Conservation (phyloP, 148 eudicot species). For the Agrostemma githago region DNA sequence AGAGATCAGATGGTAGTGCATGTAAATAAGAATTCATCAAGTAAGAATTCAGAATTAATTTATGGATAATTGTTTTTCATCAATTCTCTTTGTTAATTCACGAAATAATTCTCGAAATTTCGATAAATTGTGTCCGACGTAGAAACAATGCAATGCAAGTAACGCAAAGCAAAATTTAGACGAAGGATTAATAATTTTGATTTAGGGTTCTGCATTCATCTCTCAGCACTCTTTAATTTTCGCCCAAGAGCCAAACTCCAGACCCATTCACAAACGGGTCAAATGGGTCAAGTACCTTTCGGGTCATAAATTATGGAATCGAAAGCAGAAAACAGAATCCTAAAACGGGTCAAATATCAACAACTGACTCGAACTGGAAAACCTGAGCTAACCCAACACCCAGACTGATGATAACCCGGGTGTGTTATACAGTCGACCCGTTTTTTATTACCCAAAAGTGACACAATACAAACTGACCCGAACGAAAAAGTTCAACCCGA, state of each 20-base stretch:
- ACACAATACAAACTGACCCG: background rate
- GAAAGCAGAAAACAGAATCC: too few species aligned
- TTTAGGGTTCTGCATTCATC: conserved; percentile 36
- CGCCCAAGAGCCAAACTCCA: conserved; percentile 36
- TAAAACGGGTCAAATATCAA: too few species aligned
- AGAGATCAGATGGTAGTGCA: conserved; percentile 38
- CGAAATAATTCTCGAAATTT: too few species aligned
- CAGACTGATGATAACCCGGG: too few species aligned
- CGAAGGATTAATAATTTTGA: background rate
- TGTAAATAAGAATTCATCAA: conserved; percentile 28
- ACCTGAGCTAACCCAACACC: too few species aligned
- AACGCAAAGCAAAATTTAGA: background rate
- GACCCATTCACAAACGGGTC: conserved; percentile 7
- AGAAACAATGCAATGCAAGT: conserved; percentile 5
- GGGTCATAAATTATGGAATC: too few species aligned
- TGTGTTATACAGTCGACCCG: too few species aligned
- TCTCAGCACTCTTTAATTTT: conserved; percentile 14
- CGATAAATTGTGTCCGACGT: conserved; percentile 3
- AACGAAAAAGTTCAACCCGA: too few species aligned
- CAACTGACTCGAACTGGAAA: too few species aligned
- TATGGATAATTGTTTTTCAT: conserved; percentile 26
- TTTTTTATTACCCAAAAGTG: too few species aligned
- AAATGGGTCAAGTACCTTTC: too few species aligned
- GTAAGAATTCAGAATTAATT: conserved; percentile 10
- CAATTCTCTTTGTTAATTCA: conserved; percentile 12